phyloP scores from a whole-genome alignment of 139 green algal species.

The Picocystis salinarum region DNA sequence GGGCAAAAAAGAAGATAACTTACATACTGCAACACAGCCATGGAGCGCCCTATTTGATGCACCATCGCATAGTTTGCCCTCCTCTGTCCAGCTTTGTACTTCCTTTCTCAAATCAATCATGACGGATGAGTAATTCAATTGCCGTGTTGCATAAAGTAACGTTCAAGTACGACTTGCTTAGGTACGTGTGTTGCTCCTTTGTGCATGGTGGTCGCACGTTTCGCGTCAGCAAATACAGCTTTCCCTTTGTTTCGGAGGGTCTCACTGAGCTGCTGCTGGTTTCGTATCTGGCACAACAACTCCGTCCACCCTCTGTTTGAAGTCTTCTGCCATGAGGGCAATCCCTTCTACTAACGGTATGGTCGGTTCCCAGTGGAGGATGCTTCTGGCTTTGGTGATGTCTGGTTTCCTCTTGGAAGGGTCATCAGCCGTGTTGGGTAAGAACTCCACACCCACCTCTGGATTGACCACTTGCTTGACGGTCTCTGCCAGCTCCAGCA shows the following conservation, averaged over 20 bases:
- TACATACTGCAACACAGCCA: background rate
- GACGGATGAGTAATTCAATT: no score
- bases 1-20: background rate
- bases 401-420: conserved; percentile 47
- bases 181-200: no score
- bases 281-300: conserved; percentile 4
- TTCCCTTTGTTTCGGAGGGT: no score
- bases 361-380: conserved; percentile 85
- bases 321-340: conserved; percentile 83
- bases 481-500: conserved; percentile 85
- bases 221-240: no score
- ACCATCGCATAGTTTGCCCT: conserved; percentile 12
- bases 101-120: conserved; percentile 12
- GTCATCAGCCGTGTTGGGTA: conserved; percentile 84
- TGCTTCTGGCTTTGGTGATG: conserved; percentile 35
- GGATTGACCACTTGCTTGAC: conserved; percentile 76
- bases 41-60: conserved; percentile 1
- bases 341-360: conserved; percentile 84
- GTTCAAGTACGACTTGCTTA: no score
- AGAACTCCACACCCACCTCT: conserved; percentile 16
- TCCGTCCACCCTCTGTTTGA: conserved; percentile 44
- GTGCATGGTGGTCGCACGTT: no score
- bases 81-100: conserved; percentile 4
- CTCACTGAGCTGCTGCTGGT: no score
- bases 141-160: no score